Conservation (phyloP, 78 protist genomes). For the Chrysochromulina tobinii region DNA sequence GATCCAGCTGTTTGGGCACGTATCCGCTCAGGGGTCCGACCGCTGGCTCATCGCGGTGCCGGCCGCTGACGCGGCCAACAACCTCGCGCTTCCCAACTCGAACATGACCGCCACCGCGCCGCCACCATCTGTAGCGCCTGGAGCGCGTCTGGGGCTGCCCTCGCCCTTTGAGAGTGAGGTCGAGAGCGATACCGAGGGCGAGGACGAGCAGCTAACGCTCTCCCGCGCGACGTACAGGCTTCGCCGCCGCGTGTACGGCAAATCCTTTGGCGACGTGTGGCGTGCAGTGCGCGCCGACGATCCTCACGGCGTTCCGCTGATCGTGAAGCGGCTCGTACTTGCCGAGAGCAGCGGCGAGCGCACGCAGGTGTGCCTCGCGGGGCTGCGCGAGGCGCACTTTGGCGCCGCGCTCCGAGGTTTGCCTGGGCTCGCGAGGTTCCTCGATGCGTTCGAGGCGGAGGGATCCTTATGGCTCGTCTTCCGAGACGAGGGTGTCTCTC, state of each 20-base stretch:
- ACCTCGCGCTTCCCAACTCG: too few species aligned
- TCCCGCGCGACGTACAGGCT: neutral
- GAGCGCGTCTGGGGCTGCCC: too few species aligned
- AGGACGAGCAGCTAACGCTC: too few species aligned
- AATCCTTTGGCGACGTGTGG: conserved; percentile 11
- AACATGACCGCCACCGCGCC: too few species aligned
- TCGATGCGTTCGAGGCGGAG: neutral
- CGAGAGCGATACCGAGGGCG: too few species aligned
- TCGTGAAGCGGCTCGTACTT: neutral
- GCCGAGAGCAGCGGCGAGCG: neutral
- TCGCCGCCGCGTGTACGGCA: neutral
- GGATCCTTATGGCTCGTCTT: neutral
- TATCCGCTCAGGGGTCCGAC: too few species aligned
- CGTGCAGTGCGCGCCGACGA: neutral
- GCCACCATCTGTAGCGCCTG: too few species aligned
- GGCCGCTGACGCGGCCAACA: too few species aligned
- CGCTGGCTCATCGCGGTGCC: too few species aligned
- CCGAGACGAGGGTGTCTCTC: neutral
- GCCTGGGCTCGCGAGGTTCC: neutral
- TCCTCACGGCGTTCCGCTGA: neutral
- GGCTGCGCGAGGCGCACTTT: conserved; percentile 1
- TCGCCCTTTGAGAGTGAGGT: neutral
- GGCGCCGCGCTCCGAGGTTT: neutral
- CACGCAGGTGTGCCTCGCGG: neutral
- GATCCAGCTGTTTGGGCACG: too few species aligned